These are phyloP conservation scores for Discostella stelligera DNA, from an alignment of 352 stramenopile genomes.

Conservation along the genomic window DNA sequence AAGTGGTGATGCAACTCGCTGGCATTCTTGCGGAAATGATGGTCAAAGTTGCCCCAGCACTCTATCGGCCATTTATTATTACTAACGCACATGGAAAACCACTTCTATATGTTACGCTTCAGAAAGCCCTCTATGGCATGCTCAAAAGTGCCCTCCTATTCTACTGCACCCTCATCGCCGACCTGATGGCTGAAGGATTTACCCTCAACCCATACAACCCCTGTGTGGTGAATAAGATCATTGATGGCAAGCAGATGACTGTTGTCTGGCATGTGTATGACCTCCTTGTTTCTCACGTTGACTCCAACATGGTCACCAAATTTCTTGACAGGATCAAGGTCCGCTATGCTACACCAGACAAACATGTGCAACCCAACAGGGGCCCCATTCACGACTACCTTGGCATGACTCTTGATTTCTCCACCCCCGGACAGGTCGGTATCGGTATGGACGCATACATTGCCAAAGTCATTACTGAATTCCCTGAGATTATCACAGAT, in stretches of 20 bases:
- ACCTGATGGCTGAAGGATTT: constrained; percentile 26
- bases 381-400: constrained; percentile 10
- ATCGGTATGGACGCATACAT: too few relatives aligned
- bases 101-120: constrained; percentile 23
- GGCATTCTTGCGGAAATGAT: too few relatives aligned
- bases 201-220: too few relatives aligned
- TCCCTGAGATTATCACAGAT: constrained; percentile 26
- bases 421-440: too few relatives aligned
- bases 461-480: constrained; percentile 24
- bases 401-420: too few relatives aligned
- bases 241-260: too few relatives aligned
- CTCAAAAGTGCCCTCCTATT: constrained; percentile 28
- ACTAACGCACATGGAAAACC: constrained; percentile 9
- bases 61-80: constrained; percentile 32
- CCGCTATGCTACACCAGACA: constrained; percentile 2
- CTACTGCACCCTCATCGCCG: constrained; percentile 8
- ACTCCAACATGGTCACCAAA: not conserved
- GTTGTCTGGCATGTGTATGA: constrained; percentile 74
- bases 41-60: constrained; percentile 15
- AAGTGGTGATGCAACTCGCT: constrained; percentile 6
- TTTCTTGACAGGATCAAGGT: not conserved
- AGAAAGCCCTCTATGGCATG: too few relatives aligned
- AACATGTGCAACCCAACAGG: not conserved
- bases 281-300: constrained; percentile 46
- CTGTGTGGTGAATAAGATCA: constrained; percentile 27